Conservation (phyloP, 192 early-diverging fungal species). For the Backusella liffmaniae region DNA sequence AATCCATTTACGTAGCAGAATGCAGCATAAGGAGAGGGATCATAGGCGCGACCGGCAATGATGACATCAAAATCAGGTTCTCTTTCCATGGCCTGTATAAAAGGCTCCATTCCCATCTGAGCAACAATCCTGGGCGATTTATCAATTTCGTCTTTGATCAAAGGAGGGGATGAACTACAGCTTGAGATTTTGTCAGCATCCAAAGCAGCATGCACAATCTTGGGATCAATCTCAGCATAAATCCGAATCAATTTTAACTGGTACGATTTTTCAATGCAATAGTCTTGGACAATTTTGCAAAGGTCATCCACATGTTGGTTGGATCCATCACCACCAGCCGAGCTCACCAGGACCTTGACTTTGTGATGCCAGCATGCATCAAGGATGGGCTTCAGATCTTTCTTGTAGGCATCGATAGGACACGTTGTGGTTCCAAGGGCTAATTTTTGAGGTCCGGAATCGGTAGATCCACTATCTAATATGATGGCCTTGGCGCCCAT, state of each 20-base stretch:
- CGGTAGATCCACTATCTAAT: slow-evolving; percentile 16
- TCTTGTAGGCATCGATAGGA: slow-evolving; percentile 12
- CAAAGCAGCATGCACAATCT: not conserved
- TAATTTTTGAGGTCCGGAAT: slow-evolving; percentile 21
- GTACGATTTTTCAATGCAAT: not conserved
- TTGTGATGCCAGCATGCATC: slow-evolving; percentile 18
- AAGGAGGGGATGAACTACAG: not conserved
- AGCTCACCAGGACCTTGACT: slow-evolving; percentile 9
- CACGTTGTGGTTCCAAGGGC: slow-evolving; percentile 17
- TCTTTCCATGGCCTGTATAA: slow-evolving; percentile 4
- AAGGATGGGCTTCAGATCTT: slow-evolving; percentile 5
- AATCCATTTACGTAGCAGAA: slow-evolving; percentile 14
- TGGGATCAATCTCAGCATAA: not conserved
- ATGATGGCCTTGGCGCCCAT: slow-evolving; percentile 21
- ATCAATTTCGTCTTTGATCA: not conserved
- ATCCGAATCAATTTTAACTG: not conserved
- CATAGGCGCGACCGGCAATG: slow-evolving; percentile 19
- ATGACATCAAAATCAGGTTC: slow-evolving; percentile 19
- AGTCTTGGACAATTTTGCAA: not conserved
- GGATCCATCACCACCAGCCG: slow-evolving; percentile 19
- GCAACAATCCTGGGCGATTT: slow-evolving; percentile 6
- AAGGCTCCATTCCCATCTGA: slow-evolving; percentile 23
- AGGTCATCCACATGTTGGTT: slow-evolving; percentile 16
- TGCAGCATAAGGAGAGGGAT: slow-evolving; percentile 20
- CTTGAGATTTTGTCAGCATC: not conserved